Conservation (phyloP, 345 rosid species). For the Camelina sativa region DNA sequence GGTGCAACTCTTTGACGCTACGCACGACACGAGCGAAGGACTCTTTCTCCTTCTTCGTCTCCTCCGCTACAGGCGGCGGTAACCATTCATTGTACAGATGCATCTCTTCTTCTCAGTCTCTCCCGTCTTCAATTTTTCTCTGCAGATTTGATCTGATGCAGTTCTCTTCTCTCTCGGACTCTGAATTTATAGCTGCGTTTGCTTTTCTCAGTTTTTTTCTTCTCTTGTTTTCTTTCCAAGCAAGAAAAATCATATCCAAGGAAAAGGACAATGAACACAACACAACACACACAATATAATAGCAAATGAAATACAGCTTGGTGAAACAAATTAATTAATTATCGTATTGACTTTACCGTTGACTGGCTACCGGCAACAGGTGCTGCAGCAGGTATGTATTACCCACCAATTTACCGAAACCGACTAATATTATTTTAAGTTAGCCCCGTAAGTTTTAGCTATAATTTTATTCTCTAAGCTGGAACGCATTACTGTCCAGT, state of each 20-base stretch:
- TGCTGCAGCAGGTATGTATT: conserved; percentile 31
- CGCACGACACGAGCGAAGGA: conserved; percentile 74
- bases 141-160: not conserved
- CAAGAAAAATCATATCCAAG: conserved; percentile 48
- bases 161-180: not conserved
- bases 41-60: conserved; percentile 74
- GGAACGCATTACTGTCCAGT: conserved; percentile 5
- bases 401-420: conserved; percentile 2
- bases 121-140: conserved; percentile 23
- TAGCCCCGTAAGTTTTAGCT: not conserved
- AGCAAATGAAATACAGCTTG: conserved; percentile 33
- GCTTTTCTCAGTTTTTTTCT: conserved; percentile 14
- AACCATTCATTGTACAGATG: conserved; percentile 97
- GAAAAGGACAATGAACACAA: conserved; percentile 21
- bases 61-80: conserved; percentile 93
- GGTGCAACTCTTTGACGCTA: conserved; percentile 64
- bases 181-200: conserved; percentile 36
- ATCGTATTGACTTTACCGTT: conserved; percentile 41
- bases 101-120: conserved; percentile 52
- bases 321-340: not conserved
- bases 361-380: conserved; percentile 45
- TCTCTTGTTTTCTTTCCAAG: conserved; percentile 50
- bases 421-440: conserved; percentile 23
- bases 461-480: not conserved
- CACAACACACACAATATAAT: not conserved